phyloP scores from a whole-genome alignment of 192 early-diverging fungal species.

The Coemansia sp. region DNA sequence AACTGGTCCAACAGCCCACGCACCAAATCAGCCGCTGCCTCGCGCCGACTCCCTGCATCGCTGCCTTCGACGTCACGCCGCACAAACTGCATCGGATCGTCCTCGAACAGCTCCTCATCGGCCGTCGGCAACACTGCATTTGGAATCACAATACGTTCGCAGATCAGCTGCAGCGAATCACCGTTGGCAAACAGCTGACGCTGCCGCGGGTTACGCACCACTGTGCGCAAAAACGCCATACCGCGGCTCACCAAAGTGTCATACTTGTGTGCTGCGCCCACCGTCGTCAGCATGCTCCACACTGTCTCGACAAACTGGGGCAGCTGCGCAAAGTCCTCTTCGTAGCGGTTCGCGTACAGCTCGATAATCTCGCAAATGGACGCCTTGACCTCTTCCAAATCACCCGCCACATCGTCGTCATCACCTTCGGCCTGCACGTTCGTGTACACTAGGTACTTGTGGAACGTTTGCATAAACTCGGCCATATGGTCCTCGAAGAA shows the following conservation, averaged over 20 bases:
- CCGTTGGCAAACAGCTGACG: conserved; percentile 67
- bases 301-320: conserved; percentile 83
- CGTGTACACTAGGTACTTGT: conserved; percentile 82
- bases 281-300: conserved; percentile 81
- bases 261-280: conserved; percentile 69
- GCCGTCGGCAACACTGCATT: conserved; percentile 83
- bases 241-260: conserved; percentile 87
- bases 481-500: conserved; percentile 93
- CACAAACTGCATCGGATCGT: conserved; percentile 95
- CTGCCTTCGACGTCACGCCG: conserved; percentile 87
- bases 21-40: conserved; percentile 88
- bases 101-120: conserved; percentile 95
- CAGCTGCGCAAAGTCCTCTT: conserved; percentile 81
- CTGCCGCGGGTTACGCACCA: conserved; percentile 74
- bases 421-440: conserved; percentile 68
- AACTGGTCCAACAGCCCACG: conserved; percentile 88
- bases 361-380: conserved; percentile 91
- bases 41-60: conserved; percentile 89
- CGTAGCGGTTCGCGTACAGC: conserved; percentile 86
- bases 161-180: conserved; percentile 75
- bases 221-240: conserved; percentile 84
- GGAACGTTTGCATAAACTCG: conserved; percentile 77
- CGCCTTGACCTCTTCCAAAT: conserved; percentile 84
- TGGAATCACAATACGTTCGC: conserved; percentile 87
- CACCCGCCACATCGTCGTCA: conserved; percentile 82